Evolutionary conservation across 139 green algal species (phyloP), one percentile per base, ranked within the genome.

Genomic region (Chlorella sp.): DNA sequence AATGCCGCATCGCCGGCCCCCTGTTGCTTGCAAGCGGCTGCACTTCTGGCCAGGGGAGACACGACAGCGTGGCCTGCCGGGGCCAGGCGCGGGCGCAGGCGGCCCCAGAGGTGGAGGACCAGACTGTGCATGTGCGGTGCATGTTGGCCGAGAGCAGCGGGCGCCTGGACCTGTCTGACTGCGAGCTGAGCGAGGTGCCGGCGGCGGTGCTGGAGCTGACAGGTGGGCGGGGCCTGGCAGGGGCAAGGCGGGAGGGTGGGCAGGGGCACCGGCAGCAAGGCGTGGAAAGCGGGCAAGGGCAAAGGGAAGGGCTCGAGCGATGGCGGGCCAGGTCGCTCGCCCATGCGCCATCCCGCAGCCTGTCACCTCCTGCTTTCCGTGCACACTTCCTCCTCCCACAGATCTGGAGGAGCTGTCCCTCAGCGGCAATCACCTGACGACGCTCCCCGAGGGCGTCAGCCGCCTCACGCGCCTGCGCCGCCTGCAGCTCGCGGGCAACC

Each of bases 401-500:
- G 61, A 42, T 0, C 67, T 86, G 38, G 69, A 91, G 82, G 90
- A 95, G 58, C 83, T 96, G 73, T 89, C 83, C 14, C 59, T 96
- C 8, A 77, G 84, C 2, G 90, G 89, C 66, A 94, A 94, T 80
- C 68, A 72, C 50, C 66, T 94, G 5, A 43, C 31, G 7, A 7
- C 36, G 33, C 78, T 94, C 50, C 87, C 89, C 0, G 35, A 38
- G 17, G 59, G 66, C 29, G 76, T 95, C 15, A 43, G 71, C 27
- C 55, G 43, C 42, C 72, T 91, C 23, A 73, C 61, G 15, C 31
- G 23, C 29, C 86, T 97, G 29, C 40, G 83, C 15, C 81, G 84
- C 31, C 81, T 96, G 36, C 85, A 90, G 73, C 73, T 93, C 48
- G 91, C 91, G 55, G 91, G 92, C 55, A 97, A 97, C 76, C 15